A percentile compares a stretch with the other conserved stretches of the same genome.
Conservation (phyloP, 805 yeast species). For the Pichia gijzeniarum region DNA sequence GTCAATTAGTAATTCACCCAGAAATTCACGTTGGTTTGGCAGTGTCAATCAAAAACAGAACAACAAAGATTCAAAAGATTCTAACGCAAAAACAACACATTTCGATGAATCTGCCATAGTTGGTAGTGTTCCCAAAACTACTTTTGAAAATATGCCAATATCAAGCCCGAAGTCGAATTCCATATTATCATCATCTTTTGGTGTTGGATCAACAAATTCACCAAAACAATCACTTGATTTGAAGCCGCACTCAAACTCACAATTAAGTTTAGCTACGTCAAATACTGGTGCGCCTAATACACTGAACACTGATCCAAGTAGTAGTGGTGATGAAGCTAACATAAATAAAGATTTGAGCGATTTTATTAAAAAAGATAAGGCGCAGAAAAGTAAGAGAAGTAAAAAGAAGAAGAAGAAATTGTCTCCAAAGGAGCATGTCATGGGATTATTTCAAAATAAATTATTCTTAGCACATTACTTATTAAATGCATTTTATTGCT, state of each 20-base stretch:
- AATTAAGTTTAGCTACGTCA: too few species aligned
- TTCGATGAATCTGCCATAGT: slow-evolving; percentile 2
- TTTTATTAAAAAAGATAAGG: slow-evolving; percentile 2
- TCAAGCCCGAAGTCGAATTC: neutral
- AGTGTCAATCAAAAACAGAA: slow-evolving; percentile 6
- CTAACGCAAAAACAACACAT: neutral
- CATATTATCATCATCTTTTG: neutral
- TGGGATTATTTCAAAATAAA: slow-evolving; percentile 24
- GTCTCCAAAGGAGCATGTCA: slow-evolving; percentile 21
- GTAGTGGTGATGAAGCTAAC: neutral
- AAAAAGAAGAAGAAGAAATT: slow-evolving; percentile 11
- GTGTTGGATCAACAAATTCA: neutral
- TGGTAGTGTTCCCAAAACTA: neutral
- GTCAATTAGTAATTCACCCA: slow-evolving; percentile 25
- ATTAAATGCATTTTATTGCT: slow-evolving; percentile 51
- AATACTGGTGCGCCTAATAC: neutral
- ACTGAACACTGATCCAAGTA: neutral
- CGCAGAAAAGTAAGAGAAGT: neutral
- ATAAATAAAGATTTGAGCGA: neutral
- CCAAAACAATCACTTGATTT: neutral
- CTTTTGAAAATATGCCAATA: neutral
- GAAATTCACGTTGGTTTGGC: slow-evolving; percentile 13
- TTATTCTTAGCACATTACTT: slow-evolving; percentile 46
- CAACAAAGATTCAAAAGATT: neutral
- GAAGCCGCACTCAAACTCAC: neutral